Base-by-base conservation (phyloP, 2,329 filamentous ascomycete genomes). In the Neofusicoccum parvum region DNA sequence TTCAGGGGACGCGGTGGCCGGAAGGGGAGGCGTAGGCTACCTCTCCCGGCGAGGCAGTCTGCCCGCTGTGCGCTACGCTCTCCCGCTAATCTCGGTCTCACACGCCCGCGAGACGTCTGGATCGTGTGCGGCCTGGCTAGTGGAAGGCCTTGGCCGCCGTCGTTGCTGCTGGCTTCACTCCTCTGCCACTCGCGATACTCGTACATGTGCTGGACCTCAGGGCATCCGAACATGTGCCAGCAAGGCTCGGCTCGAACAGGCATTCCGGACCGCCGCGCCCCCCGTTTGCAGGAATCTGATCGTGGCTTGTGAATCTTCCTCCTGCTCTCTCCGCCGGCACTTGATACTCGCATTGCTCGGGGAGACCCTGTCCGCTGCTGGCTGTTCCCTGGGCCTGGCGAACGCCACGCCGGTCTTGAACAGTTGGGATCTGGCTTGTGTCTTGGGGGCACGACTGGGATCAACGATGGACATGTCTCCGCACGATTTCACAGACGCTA, bases 181-280 rank as follows among this genome's bases (percentile, higher is more conserved):
- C 23, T 49, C 39, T 41, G 39, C 39, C 15, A 12, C 10, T 12
- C 39, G 39, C 15, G 39, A 46, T 46, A 20, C 43, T 6, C 11
- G 23, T 27, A 20, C 43, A 14, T n/a, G 23, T 27, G 10, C 9
- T 4, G n/a, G 34, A 36, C 27, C 27, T n/a, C 11, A 23, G 27
- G n/a, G 17, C 10, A 9, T 11, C 17, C 27, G 46, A 27, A 46
- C 5, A 49, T 7, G 46, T 27, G 48, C 23, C 11, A 20, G 14
- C 45, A 45, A 46, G 39, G 54, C 54, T 46, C 15, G 41, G 54
- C 54, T 59, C 54, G 27, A 59, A n/a, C 27, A 46, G 41, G 54
- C 41, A 59, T 45, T 32, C 41, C 54, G 39, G 39, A 34, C 7
- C 54, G 48, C 15, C 14, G 27, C 46, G 9, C 46, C 20, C 32